Base-by-base conservation (phyloP, 768 basidiomycete species). In the Russula earlei region DNA sequence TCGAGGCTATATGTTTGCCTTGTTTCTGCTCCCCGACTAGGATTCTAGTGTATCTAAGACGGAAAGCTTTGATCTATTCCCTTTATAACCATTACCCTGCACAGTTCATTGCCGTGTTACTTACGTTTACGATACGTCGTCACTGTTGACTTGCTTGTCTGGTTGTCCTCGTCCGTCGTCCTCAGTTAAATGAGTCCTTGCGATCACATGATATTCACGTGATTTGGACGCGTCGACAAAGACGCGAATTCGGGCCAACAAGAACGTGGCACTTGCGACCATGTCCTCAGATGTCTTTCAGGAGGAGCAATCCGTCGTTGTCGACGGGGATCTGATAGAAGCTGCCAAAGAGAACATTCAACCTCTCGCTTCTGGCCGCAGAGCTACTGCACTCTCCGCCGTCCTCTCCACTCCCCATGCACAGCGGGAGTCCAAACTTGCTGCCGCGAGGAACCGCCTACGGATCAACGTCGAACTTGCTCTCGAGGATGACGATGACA, bases 281-380 rank as follows among this genome's bases (percentile, higher is more conserved):
- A 44, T 25, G 52, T 43, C 52, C 41, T 41, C 51, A 43, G 46
- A 77, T 58, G 75, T 79, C 54, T 72, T 73, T 49, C 62, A 61
- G 48, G 74, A 73, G 15, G 65, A 70, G 27, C 62, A 66, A 4
- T 68, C 73, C 0, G 60, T 71, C 22, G 82, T 90, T 43, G 85
- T 91, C 44, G 87, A 91, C 70, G 85, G 82, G 60, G 88, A 89
- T 64, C 72, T 91, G 0, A 75, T 91, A 15, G 87, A 90, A 64
- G 86, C 86, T 4, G 81, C 87, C 12, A 91, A 91, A 66, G 88
- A 91, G 68, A 91, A 91, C 63, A 86, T 91, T 29, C 89, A 87
- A 67, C 88, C 87, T 40, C 77, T 91, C 10, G 85, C 83, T 11
- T 75, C 80, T 3, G 88, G 88, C n/a, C 78, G 88, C 42, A 79